Evolutionary conservation across 176 grass and related monocot genomes (phyloP), one percentile per base, ranked within the genome.

Genomic region (Oryza australiensis): DNA sequence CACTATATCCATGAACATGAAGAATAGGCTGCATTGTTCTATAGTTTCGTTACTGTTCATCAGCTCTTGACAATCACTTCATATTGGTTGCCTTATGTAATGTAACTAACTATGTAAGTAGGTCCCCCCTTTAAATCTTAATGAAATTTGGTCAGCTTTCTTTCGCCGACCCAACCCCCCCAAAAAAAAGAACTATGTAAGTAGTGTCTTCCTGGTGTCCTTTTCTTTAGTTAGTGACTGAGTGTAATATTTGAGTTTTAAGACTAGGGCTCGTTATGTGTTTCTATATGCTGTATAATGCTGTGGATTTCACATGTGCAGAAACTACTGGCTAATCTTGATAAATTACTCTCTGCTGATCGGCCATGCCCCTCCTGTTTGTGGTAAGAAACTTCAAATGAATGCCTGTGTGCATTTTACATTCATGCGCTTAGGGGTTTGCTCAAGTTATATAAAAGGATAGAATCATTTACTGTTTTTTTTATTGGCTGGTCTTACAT

Each of bases 311-410:
- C 57, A 28, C 18, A 60, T 51, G 14, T 86, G 70, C 90, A 98
- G 95, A 93, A 86, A 80, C 72, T 98, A 81, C 86, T 94, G 84
- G 77, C 75, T 67, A 98, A 87, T 89, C 79, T 92, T 66, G 95
- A 98, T 80, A 93, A 86, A 80, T 74, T 91, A 72, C 64, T 94
- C 76, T 85, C 88, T 66, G 82, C 82, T 82, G 92, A 98, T 43
- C 84, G 57, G 10, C 92, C 95, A 86, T 89, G 88, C 72, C 48
- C 86, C 38, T 76, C 49, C 81, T 89, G 84, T 69, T 88, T 98
- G 67, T 98, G 95, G 92, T 98, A 89, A 93, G 84, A 64, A 70
- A 16, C 32, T 72, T 78, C 55, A 20, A 74, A 40, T 75, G 70
- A 7, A 28, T 26, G 64, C 29, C 76, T 77, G 28, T 38, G 48